Percentiles rank a stretch among this genome's conserved stretches.
These are phyloP conservation scores for Wickerhamiella parazyma DNA, from an alignment of 805 yeast species.

Conservation along the genomic window DNA sequence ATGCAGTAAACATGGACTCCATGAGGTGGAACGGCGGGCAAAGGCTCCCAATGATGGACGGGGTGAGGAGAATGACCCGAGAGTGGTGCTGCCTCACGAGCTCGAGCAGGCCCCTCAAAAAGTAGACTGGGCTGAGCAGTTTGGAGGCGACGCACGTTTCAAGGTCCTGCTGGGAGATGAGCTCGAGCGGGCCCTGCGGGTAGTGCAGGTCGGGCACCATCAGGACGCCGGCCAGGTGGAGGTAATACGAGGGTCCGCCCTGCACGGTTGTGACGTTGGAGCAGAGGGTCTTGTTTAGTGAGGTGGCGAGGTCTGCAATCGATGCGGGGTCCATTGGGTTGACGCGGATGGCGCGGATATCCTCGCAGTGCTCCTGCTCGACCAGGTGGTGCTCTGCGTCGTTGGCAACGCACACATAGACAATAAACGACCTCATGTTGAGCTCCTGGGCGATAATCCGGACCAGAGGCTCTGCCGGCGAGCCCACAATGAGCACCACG, in stretches of 20 bases:
- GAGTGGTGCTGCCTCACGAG: slow-evolving; percentile 39
- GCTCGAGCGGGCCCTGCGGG: slow-evolving; percentile 56
- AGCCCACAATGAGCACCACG: slow-evolving; percentile 61
- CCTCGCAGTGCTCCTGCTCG: slow-evolving; percentile 44
- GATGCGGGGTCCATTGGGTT: slow-evolving; percentile 33
- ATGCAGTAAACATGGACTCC: slow-evolving; percentile 40
- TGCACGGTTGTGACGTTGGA: slow-evolving; percentile 46
- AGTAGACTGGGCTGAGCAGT: slow-evolving; percentile 35
- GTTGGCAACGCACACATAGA: slow-evolving; percentile 54
- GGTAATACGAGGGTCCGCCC: slow-evolving; percentile 42
- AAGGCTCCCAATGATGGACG: slow-evolving; percentile 41
- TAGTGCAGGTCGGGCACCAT: slow-evolving; percentile 57
- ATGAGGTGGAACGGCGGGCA: slow-evolving; percentile 51
- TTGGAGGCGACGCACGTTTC: slow-evolving; percentile 33
- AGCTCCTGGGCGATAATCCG: slow-evolving; percentile 58
- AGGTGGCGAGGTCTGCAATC: slow-evolving; percentile 35
- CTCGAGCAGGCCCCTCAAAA: slow-evolving; percentile 43
- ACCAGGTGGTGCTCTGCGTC: slow-evolving; percentile 41
- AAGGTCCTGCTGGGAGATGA: slow-evolving; percentile 41
- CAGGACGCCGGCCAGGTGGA: slow-evolving; percentile 50
- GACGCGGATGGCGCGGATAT: slow-evolving; percentile 52
- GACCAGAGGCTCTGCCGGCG: slow-evolving; percentile 62
- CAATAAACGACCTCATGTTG: slow-evolving; percentile 68
- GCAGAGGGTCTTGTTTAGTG: slow-evolving; percentile 37
- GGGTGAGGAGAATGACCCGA: slow-evolving; percentile 39